phyloP scores from a whole-genome alignment of 306 rosid genomes.

The Castanopsis chinensis region DNA sequence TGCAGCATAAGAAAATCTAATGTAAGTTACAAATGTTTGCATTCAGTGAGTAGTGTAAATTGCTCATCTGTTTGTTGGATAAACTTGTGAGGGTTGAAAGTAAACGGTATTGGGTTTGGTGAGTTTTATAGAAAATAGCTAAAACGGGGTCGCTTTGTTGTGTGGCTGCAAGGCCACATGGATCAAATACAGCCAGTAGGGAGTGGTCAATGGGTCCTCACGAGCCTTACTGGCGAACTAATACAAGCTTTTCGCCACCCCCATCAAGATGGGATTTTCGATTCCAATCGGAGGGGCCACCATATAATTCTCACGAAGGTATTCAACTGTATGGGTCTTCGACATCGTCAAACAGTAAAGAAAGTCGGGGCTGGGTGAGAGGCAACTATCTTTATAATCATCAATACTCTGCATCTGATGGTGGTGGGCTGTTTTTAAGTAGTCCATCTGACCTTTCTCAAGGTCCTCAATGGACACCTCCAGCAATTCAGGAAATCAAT shows the following conservation, averaged over 20 bases:
- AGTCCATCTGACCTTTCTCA: slow-evolving; percentile 82
- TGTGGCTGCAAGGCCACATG: slow-evolving; percentile 99
- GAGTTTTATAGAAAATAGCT: slow-evolving; percentile 63
- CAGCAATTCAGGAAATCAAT: slow-evolving; percentile 84
- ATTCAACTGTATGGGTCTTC: slow-evolving; percentile 55
- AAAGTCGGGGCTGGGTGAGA: slow-evolving; percentile 65
- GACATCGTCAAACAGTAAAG: slow-evolving; percentile 66
- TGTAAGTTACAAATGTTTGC: background rate
- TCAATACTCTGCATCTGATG: slow-evolving; percentile 72
- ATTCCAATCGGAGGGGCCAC: slow-evolving; percentile 68
- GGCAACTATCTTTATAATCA: slow-evolving; percentile 72
- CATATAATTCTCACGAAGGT: slow-evolving; percentile 58
- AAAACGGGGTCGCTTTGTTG: slow-evolving; percentile 99
- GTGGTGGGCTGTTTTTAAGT: slow-evolving; percentile 58
- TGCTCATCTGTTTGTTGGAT: slow-evolving; percentile 14
- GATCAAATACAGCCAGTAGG: slow-evolving; percentile 76
- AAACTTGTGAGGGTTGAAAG: slow-evolving; percentile 31
- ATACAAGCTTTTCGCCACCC: slow-evolving; percentile 81
- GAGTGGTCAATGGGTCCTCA: slow-evolving; percentile 91
- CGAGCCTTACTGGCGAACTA: slow-evolving; percentile 91
- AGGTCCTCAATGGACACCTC: slow-evolving; percentile 78
- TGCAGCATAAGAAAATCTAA: slow-evolving; percentile 6
- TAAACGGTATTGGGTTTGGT: slow-evolving; percentile 18
- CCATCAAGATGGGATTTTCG: slow-evolving; percentile 84
- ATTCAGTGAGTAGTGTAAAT: slow-evolving; percentile 6